Percentiles rank a stretch among this genome's conserved stretches.
Conservation (phyloP, 352 stramenopile species). For the Globisporangium cystogenes region DNA sequence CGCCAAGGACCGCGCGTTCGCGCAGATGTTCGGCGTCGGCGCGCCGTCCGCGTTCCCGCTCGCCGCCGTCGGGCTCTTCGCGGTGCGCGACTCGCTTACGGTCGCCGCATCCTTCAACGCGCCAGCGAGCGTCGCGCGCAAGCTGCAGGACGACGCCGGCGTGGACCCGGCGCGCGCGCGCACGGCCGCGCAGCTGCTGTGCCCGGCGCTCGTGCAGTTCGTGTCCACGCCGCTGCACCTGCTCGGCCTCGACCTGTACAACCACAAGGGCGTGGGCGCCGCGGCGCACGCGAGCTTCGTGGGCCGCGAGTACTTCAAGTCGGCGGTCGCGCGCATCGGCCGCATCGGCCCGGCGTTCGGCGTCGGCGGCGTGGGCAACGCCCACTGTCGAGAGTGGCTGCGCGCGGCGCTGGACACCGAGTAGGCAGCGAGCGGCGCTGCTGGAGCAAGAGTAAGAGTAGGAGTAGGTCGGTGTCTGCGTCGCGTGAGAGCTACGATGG, state of each 20-base stretch:
- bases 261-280: slow-evolving; percentile 40
- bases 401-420: slow-evolving; percentile 24
- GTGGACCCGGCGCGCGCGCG: slow-evolving; percentile 47
- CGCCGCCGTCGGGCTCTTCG: slow-evolving; percentile 81
- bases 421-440: background rate
- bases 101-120: slow-evolving; percentile 87
- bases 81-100: slow-evolving; percentile 80
- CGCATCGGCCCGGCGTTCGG: slow-evolving; percentile 88
- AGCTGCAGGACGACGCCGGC: slow-evolving; percentile 44
- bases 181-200: slow-evolving; percentile 75
- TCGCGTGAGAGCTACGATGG: too few species aligned
- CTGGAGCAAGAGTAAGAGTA: too few species aligned
- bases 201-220: slow-evolving; percentile 81
- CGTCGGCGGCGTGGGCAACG: slow-evolving; percentile 87
- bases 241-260: slow-evolving; percentile 88
- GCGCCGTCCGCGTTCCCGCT: slow-evolving; percentile 70
- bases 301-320: slow-evolving; percentile 81
- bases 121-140: slow-evolving; percentile 55
- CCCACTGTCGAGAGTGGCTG: slow-evolving; percentile 47
- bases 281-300: slow-evolving; percentile 52
- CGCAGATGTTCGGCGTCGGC: slow-evolving; percentile 88
- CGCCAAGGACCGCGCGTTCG: slow-evolving; percentile 89
- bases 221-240: slow-evolving; percentile 88
- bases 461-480: background rate
- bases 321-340: slow-evolving; percentile 70